A percentile compares a stretch with the other conserved stretches of the same genome.
phyloP scores from a whole-genome alignment of 768 basidiomycete species.

The Leucogyrophana mollusca region DNA sequence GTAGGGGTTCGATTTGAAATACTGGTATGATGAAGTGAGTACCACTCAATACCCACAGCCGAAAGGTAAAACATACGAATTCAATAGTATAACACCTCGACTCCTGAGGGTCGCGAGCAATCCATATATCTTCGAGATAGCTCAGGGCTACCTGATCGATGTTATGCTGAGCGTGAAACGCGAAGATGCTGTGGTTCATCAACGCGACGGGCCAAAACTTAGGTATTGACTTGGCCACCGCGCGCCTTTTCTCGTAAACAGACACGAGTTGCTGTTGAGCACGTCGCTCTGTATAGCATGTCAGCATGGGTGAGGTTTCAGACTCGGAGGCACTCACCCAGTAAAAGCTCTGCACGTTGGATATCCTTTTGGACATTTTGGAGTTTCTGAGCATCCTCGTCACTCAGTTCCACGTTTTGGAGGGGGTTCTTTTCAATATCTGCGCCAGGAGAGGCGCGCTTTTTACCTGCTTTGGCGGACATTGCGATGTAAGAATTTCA shows the following conservation, averaged over 20 bases:
- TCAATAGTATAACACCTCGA: conserved; percentile 82
- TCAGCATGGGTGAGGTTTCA: conserved; percentile 9
- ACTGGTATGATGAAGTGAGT: conserved; percentile 37
- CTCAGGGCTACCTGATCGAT: conserved; percentile 80
- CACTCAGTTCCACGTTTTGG: conserved; percentile 62
- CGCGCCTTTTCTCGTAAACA: conserved; percentile 71
- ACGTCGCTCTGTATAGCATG: conserved; percentile 52
- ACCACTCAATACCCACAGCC: not conserved
- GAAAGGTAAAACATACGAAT: conserved; percentile 62
- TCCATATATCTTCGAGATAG: conserved; percentile 85
- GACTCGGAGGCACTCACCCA: conserved; percentile 50
- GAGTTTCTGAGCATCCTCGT: conserved; percentile 72
- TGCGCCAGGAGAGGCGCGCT: conserved; percentile 80
- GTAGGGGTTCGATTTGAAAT: conserved; percentile 86
- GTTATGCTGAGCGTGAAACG: conserved; percentile 66
- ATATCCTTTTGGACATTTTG: conserved; percentile 65
- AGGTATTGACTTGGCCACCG: conserved; percentile 59
- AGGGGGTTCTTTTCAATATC: conserved; percentile 73
- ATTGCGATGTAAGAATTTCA: conserved; percentile 17
- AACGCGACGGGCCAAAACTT: conserved; percentile 89
- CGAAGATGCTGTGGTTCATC: conserved; percentile 66
- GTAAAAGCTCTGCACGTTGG: conserved; percentile 65
- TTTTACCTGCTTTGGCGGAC: conserved; percentile 45
- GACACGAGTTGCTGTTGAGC: conserved; percentile 56
- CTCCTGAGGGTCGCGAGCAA: conserved; percentile 70